Percentiles rank a stretch among this genome's conserved stretches.
These are phyloP conservation scores for Paecilomyces sp. DNA, from an alignment of 2,329 filamentous ascomycete species.

Conservation along the genomic window DNA sequence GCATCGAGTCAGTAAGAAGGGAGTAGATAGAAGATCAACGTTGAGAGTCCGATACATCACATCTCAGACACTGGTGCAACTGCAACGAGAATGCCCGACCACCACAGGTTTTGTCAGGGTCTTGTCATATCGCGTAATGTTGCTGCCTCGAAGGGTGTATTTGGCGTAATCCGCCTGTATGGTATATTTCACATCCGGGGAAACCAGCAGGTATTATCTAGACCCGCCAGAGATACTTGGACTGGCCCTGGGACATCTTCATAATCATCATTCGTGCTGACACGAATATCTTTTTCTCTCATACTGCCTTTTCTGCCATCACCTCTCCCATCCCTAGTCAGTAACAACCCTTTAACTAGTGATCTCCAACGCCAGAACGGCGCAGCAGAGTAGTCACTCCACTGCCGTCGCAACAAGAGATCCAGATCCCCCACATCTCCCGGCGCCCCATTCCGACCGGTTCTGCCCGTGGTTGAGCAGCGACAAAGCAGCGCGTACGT, in stretches of 20 bases:
- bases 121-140: neutral
- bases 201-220: neutral
- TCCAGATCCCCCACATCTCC: constrained; percentile 1
- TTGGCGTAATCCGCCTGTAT: neutral
- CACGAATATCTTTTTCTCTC: neutral
- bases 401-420: neutral
- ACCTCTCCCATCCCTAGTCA: neutral
- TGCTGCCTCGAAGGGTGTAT: neutral
- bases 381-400: neutral
- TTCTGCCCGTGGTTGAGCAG: neutral
- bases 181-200: neutral
- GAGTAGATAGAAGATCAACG: neutral
- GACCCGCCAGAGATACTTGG: neutral
- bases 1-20: neutral
- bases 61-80: neutral
- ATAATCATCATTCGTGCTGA: neutral
- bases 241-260: neutral
- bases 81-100: neutral
- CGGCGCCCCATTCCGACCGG: neutral
- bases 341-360: neutral
- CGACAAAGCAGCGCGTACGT: neutral
- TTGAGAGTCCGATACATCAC: neutral
- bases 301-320: neutral
- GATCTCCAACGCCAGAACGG: neutral
- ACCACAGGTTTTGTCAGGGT: neutral